Evolutionary conservation across 2,329 filamentous ascomycete genomes (phyloP).

Genomic region (Exophiala aquamarina): DNA sequence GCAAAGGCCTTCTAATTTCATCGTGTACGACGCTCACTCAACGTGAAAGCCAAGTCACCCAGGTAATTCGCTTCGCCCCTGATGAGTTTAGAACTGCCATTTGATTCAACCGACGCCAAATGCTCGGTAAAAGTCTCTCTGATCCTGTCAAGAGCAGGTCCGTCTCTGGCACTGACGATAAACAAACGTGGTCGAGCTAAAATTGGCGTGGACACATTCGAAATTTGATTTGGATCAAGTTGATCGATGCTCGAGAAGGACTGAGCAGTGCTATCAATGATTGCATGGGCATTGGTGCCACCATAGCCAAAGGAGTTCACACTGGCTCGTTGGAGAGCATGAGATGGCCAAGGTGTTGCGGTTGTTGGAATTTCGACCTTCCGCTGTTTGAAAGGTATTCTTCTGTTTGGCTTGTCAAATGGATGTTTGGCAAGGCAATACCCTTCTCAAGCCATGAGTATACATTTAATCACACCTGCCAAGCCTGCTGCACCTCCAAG

Average conservation of each 20-base stretch:
- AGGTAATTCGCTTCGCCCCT: background rate
- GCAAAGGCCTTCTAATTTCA: constrained; percentile 4
- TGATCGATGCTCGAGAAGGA: background rate
- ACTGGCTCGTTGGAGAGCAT: constrained; percentile 29
- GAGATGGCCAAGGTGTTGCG: constrained; percentile 8
- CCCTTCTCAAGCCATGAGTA: constrained; percentile 21
- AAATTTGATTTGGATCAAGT: background rate
- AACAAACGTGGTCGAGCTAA: background rate
- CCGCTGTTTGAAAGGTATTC: constrained; percentile 24
- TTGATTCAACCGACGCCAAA: background rate
- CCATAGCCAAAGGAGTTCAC: constrained; percentile 39
- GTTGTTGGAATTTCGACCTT: constrained; percentile 16
- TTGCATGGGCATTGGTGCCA: constrained; percentile 37
- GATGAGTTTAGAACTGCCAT: background rate
- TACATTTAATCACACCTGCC: constrained; percentile 15
- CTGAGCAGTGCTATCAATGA: constrained; percentile 28
- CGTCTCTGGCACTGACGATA: background rate
- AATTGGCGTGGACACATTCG: background rate
- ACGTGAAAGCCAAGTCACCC: constrained; percentile 10
- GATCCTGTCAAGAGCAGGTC: background rate
- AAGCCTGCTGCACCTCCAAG: constrained; percentile 17
- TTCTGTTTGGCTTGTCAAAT: constrained; percentile 31
- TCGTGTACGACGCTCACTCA: constrained; percentile 5
- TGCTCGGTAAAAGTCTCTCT: background rate
- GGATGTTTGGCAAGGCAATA: constrained; percentile 32